Evolutionary conservation across 495 filamentous ascomycete species (phyloP).

Genomic region (Daldinia caldariorum): DNA sequence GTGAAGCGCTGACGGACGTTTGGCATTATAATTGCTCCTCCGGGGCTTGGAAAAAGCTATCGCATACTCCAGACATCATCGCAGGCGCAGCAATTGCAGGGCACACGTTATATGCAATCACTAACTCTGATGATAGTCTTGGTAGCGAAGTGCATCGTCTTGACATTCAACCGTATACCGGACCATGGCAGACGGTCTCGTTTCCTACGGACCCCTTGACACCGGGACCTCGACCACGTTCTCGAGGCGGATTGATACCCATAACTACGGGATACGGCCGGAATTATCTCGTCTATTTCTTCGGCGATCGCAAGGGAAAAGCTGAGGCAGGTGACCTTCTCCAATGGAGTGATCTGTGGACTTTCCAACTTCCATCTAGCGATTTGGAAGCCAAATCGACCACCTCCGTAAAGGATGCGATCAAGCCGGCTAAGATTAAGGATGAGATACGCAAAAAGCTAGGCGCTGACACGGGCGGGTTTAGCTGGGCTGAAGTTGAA

Average conservation of each 20-base stretch:
- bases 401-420: conserved; percentile 31
- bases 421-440: conserved; percentile 61
- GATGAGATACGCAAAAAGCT: conserved; percentile 58
- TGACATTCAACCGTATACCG: conserved; percentile 45
- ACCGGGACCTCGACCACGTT: conserved; percentile 57
- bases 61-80: conserved; percentile 48
- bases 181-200: conserved; percentile 56
- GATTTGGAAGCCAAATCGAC: conserved; percentile 26
- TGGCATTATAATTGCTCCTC: conserved; percentile 59
- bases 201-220: conserved; percentile 60
- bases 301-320: conserved; percentile 49
- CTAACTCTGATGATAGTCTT: conserved; percentile 47
- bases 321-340: conserved; percentile 39
- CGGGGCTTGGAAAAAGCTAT: conserved; percentile 57
- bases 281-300: conserved; percentile 62
- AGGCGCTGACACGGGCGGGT: conserved; percentile 52
- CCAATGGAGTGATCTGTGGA: conserved; percentile 58
- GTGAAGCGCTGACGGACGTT: conserved; percentile 47
- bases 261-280: conserved; percentile 62
- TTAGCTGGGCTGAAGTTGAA: conserved; percentile 60
- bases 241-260: conserved; percentile 56
- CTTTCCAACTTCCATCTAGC: conserved; percentile 60
- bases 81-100: conserved; percentile 53
- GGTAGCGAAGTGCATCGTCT: conserved; percentile 58
- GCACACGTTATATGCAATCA: conserved; percentile 58